phyloP scores from a whole-genome alignment of 805 yeast species.

The Starmerella gropengiesseri region DNA sequence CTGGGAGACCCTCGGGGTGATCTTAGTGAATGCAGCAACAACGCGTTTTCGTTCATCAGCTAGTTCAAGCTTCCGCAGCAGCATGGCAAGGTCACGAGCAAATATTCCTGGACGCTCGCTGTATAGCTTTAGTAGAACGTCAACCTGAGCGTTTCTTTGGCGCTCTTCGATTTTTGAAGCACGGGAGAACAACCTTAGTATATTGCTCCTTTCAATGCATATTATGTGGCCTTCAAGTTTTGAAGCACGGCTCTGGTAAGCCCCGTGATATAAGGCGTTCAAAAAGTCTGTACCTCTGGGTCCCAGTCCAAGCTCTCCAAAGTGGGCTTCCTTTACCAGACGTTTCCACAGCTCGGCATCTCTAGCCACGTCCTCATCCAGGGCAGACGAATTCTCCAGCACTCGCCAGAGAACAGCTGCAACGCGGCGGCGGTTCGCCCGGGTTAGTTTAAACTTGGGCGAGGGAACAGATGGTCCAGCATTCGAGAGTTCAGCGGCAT shows the following conservation, averaged over 20 bases:
- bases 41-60: background rate
- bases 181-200: too few species aligned
- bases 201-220: too few species aligned
- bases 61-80: background rate
- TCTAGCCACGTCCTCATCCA: background rate
- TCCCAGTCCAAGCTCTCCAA: background rate
- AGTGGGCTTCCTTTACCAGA: background rate
- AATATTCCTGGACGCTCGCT: background rate
- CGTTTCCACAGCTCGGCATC: background rate
- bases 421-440: background rate
- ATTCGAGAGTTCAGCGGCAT: background rate
- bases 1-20: background rate
- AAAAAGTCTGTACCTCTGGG: background rate
- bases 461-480: background rate
- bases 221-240: background rate
- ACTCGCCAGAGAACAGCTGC: background rate
- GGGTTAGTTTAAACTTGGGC: background rate
- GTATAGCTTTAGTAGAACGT: background rate
- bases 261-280: background rate
- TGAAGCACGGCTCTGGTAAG: background rate
- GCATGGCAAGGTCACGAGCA: background rate
- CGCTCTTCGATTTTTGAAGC: too few species aligned
- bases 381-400: background rate
- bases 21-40: background rate
- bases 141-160: too few species aligned